Conservation (phyloP, 2,329 filamentous ascomycete species). For the Botrytis byssoidea region DNA sequence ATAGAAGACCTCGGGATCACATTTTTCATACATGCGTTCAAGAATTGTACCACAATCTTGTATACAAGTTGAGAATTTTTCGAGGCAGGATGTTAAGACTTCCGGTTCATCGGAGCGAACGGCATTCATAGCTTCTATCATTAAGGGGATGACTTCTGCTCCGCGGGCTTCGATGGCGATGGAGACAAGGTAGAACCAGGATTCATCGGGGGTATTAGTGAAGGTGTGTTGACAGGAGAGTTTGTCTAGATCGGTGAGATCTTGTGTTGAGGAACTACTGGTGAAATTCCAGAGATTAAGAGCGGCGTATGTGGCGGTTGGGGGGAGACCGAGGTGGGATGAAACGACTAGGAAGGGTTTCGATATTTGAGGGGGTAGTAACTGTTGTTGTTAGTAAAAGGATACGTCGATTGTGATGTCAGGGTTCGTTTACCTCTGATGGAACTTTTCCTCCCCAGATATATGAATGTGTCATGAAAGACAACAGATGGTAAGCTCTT, state of each 20-base stretch:
- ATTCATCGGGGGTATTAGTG: slow-evolving; percentile 84
- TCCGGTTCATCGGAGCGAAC: slow-evolving; percentile 59
- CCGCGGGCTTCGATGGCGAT: slow-evolving; percentile 86
- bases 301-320: slow-evolving; percentile 86
- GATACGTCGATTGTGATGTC: too few species aligned
- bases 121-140: slow-evolving; percentile 74
- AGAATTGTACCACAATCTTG: slow-evolving; percentile 66
- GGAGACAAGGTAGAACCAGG: slow-evolving; percentile 91
- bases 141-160: slow-evolving; percentile 69
- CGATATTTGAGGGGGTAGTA: slow-evolving; percentile 72
- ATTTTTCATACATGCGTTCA: slow-evolving; percentile 84
- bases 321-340: slow-evolving; percentile 72
- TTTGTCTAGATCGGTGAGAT: slow-evolving; percentile 51
- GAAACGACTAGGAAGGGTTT: slow-evolving; percentile 74
- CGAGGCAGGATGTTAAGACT: slow-evolving; percentile 62
- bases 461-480: slow-evolving; percentile 80
- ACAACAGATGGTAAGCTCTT: slow-evolving; percentile 75
- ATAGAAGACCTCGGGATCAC: slow-evolving; percentile 85
- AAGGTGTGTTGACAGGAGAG: slow-evolving; percentile 76
- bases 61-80: slow-evolving; percentile 64
- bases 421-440: slow-evolving; percentile 57
- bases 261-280: slow-evolving; percentile 48
- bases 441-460: slow-evolving; percentile 83
- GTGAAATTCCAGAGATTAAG: slow-evolving; percentile 89
- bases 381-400: slow-evolving; percentile 39